Conservation (phyloP, 441 rosid genomes). For the Biscutella laevigata region DNA sequence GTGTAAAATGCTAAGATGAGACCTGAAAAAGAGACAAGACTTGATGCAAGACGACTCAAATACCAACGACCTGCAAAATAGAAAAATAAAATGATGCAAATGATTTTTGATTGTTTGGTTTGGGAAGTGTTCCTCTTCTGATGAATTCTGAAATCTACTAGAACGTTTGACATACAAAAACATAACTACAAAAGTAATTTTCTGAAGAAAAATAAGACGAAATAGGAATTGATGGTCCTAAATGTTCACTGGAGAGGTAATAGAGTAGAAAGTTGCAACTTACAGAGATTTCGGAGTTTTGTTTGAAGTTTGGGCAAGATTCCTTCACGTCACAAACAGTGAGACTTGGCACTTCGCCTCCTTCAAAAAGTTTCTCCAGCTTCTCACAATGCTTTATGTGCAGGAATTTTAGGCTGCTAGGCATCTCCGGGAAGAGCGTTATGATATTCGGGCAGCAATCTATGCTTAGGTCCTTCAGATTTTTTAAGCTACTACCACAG, state of each 20-base stretch:
- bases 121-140: not conserved
- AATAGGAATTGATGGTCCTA: not conserved
- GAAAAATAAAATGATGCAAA: slow-evolving; percentile 1
- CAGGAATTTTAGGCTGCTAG: slow-evolving; percentile 31
- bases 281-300: not conserved
- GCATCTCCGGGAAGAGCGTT: slow-evolving; percentile 25
- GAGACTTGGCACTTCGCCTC: slow-evolving; percentile 11
- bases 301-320: slow-evolving; percentile 30
- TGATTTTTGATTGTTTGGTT: not conserved
- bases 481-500: slow-evolving; percentile 12
- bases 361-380: slow-evolving; percentile 24
- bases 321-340: too few relatives aligned
- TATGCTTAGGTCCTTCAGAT: slow-evolving; percentile 32
- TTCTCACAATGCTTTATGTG: slow-evolving; percentile 35
- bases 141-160: not conserved
- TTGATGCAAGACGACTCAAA: slow-evolving; percentile 17
- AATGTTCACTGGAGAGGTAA: not conserved
- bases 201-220: not conserved
- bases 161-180: not conserved
- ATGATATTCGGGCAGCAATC: slow-evolving; percentile 41
- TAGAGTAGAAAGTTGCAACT: slow-evolving; percentile 1
- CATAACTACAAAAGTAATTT: not conserved
- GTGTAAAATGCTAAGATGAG: slow-evolving; percentile 17
- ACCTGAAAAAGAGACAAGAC: slow-evolving; percentile 3
- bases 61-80: not conserved